A percentile compares a stretch with the other conserved stretches of the same genome.
Evolutionary conservation across 2,329 filamentous ascomycete genomes (phyloP).

Genomic region (Rhexocercosporidium sp.): DNA sequence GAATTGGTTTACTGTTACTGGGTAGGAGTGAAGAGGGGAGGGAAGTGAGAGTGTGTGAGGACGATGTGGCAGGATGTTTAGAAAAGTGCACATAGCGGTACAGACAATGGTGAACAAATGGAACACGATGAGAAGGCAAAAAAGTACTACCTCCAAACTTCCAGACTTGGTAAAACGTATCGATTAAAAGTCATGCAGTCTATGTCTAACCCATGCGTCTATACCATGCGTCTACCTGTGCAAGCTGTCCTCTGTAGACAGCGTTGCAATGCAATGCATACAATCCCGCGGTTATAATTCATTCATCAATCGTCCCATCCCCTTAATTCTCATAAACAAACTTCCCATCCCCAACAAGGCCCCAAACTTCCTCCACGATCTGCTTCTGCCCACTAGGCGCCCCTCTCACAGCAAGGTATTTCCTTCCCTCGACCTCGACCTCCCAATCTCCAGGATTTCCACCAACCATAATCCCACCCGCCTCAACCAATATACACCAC

Average conservation of each 20-base stretch:
- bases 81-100: background rate
- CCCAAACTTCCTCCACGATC: conserved; percentile 69
- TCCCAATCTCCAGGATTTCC: conserved; percentile 77
- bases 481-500: conserved; percentile 77
- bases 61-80: too few relatives aligned
- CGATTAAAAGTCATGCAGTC: conserved; percentile 4
- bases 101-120: too few relatives aligned
- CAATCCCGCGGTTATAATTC: background rate
- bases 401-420: conserved; percentile 67
- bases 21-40: background rate
- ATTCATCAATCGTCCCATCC: background rate
- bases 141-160: too few relatives aligned
- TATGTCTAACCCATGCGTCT: conserved; percentile 1
- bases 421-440: conserved; percentile 61
- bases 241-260: background rate
- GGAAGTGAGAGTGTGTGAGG: background rate
- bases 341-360: conserved; percentile 58
- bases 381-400: conserved; percentile 64
- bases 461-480: conserved; percentile 73
- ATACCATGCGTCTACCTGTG: background rate
- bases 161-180: background rate
- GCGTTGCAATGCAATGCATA: background rate
- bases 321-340: conserved; percentile 51
- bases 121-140: too few relatives aligned
- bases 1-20: conserved; percentile 25